Conservation (phyloP, 1,284 basidiomycete genomes). For the Ganoderma meredithae region DNA sequence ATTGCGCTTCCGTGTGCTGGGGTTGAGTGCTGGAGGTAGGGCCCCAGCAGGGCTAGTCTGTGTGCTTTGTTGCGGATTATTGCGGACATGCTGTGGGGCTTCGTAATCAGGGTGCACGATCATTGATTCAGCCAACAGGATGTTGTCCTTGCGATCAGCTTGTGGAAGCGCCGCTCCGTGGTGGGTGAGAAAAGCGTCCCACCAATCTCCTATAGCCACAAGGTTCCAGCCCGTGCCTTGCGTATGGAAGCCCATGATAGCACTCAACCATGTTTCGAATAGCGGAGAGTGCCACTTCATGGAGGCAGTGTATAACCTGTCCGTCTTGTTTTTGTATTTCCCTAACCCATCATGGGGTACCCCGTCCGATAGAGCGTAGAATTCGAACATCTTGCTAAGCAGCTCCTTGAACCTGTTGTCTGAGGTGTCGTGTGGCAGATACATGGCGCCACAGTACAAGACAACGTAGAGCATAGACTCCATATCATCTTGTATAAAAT, state of each 20-base stretch:
- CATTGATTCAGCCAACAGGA: background rate
- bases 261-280: background rate
- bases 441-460: conserved; percentile 16
- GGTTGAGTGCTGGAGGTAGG: background rate
- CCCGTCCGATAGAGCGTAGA: background rate
- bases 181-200: background rate
- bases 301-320: background rate
- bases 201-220: background rate
- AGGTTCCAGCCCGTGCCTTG: background rate
- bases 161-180: background rate
- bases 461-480: conserved; percentile 22
- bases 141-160: background rate
- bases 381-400: background rate
- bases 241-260: background rate
- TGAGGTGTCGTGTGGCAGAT: conserved; percentile 1
- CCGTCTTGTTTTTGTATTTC: background rate
- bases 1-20: background rate
- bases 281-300: background rate
- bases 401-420: background rate
- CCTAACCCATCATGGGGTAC: background rate
- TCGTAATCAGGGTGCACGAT: background rate
- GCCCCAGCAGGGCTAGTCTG: background rate
- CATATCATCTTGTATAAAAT: conserved; percentile 21
- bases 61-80: background rate
- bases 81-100: background rate